Conservation (phyloP, 1,139 yeast species). For the Entelexis paramagnoliae region DNA sequence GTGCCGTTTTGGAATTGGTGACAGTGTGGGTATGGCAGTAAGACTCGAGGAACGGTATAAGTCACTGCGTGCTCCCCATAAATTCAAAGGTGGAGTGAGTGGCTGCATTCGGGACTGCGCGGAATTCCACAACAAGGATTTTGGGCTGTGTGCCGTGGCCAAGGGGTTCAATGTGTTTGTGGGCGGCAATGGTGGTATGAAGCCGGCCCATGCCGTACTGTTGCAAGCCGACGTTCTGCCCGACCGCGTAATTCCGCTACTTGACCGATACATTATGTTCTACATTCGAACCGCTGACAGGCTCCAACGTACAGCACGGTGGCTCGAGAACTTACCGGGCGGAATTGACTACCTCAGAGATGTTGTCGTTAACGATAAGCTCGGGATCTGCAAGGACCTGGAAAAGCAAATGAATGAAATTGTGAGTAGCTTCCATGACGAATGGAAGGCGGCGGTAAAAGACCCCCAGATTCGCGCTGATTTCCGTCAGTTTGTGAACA, state of each 20-base stretch:
- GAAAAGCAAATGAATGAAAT: constrained; percentile 31
- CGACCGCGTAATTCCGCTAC: constrained; percentile 31
- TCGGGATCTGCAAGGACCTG: constrained; percentile 31
- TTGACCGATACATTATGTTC: constrained; percentile 32
- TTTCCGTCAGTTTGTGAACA: constrained; percentile 31
- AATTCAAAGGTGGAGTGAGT: constrained; percentile 33
- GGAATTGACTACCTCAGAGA: constrained; percentile 32
- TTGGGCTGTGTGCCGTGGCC: constrained; percentile 31
- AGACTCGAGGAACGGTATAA: constrained; percentile 33
- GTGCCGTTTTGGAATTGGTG: constrained; percentile 35
- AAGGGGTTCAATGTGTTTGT: constrained; percentile 32
- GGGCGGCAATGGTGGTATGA: constrained; percentile 35
- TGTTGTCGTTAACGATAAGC: constrained; percentile 31
- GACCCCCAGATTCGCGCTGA: constrained; percentile 25
- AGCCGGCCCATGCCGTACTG: constrained; percentile 32
- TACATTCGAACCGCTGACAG: constrained; percentile 33
- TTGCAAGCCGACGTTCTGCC: constrained; percentile 31
- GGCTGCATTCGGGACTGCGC: constrained; percentile 35
- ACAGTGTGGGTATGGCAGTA: constrained; percentile 33
- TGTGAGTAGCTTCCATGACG: constrained; percentile 31
- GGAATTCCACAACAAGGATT: constrained; percentile 33
- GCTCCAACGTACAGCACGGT: constrained; percentile 33
- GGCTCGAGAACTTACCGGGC: constrained; percentile 32
- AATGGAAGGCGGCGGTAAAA: constrained; percentile 29
- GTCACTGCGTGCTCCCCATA: constrained; percentile 33